Conservation (phyloP, 176 grass and related monocot species). For the Aegilops speltoides region DNA sequence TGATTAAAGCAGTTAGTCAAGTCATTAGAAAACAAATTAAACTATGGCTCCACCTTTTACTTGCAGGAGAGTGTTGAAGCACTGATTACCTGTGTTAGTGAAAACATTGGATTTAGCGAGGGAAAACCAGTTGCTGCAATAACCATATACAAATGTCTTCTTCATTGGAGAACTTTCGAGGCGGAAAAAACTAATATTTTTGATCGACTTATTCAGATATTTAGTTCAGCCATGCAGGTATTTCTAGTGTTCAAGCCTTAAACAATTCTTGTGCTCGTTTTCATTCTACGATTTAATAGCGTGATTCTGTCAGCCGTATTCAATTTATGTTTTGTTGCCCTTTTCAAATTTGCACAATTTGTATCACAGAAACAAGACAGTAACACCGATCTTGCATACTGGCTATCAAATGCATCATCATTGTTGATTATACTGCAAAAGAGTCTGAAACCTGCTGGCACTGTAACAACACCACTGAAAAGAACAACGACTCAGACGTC, state of each 20-base stretch:
- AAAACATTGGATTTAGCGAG: conserved; percentile 74
- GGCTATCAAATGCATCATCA: conserved; percentile 85
- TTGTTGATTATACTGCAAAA: conserved; percentile 83
- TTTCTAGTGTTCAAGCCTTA: conserved; percentile 24
- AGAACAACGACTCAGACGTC: conserved; percentile 75
- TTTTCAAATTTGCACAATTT: conserved; percentile 16
- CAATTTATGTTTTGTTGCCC: conserved; percentile 13
- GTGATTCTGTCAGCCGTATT: neutral
- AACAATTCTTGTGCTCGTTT: conserved; percentile 3
- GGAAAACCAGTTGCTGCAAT: conserved; percentile 85
- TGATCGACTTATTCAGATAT: conserved; percentile 85
- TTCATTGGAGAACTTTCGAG: conserved; percentile 94
- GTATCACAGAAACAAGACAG: conserved; percentile 75
- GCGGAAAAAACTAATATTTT: conserved; percentile 89
- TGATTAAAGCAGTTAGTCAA: conserved; percentile 14
- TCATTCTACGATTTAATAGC: neutral
- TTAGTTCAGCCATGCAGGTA: conserved; percentile 86
- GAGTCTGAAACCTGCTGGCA: conserved; percentile 70
- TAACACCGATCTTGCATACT: conserved; percentile 77
- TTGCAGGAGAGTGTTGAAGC: conserved; percentile 81
- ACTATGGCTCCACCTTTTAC: conserved; percentile 21
- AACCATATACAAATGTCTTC: conserved; percentile 95
- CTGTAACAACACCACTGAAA: conserved; percentile 57
- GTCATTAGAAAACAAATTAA: conserved; percentile 8
- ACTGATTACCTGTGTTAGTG: conserved; percentile 68